phyloP scores from a whole-genome alignment of 176 grass and related monocot species.

The Saccharum officinarum region DNA sequence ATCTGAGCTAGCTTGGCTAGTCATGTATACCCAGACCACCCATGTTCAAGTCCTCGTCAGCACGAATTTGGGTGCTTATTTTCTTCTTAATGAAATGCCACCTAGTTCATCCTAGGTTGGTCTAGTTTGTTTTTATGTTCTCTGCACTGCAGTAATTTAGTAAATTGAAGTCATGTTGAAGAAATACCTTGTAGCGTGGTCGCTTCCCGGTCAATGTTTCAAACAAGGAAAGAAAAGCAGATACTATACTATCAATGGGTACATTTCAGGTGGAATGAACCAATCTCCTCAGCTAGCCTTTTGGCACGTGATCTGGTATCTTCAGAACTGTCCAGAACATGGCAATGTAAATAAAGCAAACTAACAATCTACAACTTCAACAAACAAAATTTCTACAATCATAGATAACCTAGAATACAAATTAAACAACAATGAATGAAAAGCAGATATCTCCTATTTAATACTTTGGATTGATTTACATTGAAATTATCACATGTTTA shows the following conservation, averaged over 20 bases:
- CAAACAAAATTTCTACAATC: constrained; percentile 12
- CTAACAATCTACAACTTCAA: constrained; percentile 15
- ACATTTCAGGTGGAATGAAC: constrained; percentile 86
- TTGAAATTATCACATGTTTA: not conserved
- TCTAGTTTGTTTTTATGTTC: not conserved
- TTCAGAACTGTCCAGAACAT: constrained; percentile 66
- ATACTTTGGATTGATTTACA: not conserved
- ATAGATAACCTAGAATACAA: constrained; percentile 8
- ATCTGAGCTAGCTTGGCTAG: not conserved
- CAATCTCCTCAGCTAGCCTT: constrained; percentile 79
- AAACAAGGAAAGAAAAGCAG: constrained; percentile 85
- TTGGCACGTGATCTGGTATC: constrained; percentile 89
- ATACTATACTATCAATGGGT: constrained; percentile 85
- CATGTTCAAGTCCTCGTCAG: not conserved
- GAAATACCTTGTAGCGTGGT: constrained; percentile 75
- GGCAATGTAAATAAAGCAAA: constrained; percentile 24
- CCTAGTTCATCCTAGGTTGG: not conserved
- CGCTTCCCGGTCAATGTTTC: constrained; percentile 74
- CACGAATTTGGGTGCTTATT: not conserved
- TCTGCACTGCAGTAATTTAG: constrained; percentile 9
- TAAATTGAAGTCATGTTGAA: constrained; percentile 9
- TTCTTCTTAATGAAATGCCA: not conserved
- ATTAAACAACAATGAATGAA: constrained; percentile 6
- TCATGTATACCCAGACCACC: not conserved
- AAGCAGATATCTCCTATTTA: not conserved